Conservation (phyloP, 148 eudicot genomes). For the Vaccinium macrocarpon region DNA sequence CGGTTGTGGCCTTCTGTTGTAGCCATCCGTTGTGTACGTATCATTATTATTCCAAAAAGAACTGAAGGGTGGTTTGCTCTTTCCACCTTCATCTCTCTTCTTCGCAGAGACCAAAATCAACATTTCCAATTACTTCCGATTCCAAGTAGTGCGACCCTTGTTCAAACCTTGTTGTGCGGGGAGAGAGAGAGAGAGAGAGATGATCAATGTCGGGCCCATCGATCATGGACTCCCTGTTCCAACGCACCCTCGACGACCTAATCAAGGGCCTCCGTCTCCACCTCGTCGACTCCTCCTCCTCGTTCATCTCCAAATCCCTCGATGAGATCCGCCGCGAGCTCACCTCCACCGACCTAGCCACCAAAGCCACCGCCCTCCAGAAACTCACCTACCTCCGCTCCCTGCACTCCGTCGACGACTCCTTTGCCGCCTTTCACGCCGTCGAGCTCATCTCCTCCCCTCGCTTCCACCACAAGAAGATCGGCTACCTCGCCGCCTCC, state of each 20-base stretch:
- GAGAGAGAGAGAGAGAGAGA: no score
- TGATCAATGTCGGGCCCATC: slow-evolving; percentile 27
- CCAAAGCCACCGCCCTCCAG: slow-evolving; percentile 72
- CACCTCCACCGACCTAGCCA: slow-evolving; percentile 66
- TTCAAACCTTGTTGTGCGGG: background rate
- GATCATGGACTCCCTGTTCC: slow-evolving; percentile 74
- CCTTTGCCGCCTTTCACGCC: slow-evolving; percentile 69
- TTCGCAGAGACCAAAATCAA: background rate
- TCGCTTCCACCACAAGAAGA: slow-evolving; percentile 47
- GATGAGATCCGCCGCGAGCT: slow-evolving; percentile 72
- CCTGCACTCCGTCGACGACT: slow-evolving; percentile 44
- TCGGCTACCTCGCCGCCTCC: slow-evolving; percentile 70
- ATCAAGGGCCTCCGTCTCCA: slow-evolving; percentile 71
- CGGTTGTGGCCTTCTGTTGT: no score
- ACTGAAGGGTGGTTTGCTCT: background rate
- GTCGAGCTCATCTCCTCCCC: slow-evolving; percentile 69
- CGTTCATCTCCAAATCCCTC: slow-evolving; percentile 64
- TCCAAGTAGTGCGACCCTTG: background rate
- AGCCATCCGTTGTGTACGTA: no score
- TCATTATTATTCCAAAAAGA: no score
- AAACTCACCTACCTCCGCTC: slow-evolving; percentile 70
- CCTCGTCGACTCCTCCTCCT: slow-evolving; percentile 32
- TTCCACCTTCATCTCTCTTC: background rate
- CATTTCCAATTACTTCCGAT: background rate
- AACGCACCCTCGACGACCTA: slow-evolving; percentile 62